Evolutionary conservation across 2,329 filamentous ascomycete species (phyloP), one percentile per base, ranked within the genome.

Genomic region (Orbilia brochopaga): DNA sequence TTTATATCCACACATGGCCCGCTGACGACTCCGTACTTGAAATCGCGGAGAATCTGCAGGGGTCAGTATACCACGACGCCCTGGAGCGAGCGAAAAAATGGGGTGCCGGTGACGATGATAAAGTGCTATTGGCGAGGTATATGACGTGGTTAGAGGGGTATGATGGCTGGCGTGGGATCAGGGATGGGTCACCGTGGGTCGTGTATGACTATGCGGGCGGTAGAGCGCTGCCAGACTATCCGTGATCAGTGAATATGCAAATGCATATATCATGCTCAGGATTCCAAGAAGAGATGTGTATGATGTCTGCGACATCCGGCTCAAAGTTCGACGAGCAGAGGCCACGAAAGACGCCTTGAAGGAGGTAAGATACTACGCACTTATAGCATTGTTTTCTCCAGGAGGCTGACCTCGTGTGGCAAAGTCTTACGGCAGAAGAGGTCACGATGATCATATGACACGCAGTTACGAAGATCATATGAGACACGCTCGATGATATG

Each of bases 161-260:
- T 21, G 56, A 63, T 23, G 44, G 52, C 0, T 63, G 58, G 59
- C 27, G 24, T n/a, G 27, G 10, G 6, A 53, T 69, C 13, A 37
- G 58, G 19, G 65, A 69, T 35, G 65, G 65, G 8, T 62, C 58
- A n/a, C 46, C 35, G 4, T 69, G 65, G 65, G 65, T 69, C n/a
- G 53, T 69, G n/a, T 69, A 69, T 58, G 37, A 69, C 11, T 58
- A 58, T 58, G n/a, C 30, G 8, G 27, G 46, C 3, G 15, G 23
- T 40, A 17, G 13, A 30, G 19, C 35, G 17, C 52, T 60, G 46
- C 44, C 50, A 4, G 57, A 42, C 13, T 42, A 42, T 17, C 37
- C 37, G 11, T 42, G 37, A 42, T 32, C 4, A 32, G 8, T 8
- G 27, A 32, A 4, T 32, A 32, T 32, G 27, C 3, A 32, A 32